Conservation (phyloP, 2,329 filamentous ascomycete species). For the Botrytis deweyae region DNA sequence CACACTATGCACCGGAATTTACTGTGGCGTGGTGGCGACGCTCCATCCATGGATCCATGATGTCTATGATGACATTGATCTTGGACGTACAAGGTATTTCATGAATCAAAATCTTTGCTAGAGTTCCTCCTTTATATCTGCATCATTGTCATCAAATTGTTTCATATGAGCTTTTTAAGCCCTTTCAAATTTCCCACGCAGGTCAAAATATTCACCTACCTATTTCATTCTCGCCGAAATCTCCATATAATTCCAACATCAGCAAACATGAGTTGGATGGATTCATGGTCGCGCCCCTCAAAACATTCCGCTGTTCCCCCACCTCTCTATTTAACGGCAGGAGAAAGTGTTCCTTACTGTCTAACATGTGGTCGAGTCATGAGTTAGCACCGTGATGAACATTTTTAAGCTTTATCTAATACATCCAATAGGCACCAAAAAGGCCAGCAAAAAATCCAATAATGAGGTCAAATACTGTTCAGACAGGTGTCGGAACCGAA, state of each 20-base stretch:
- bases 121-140: background rate
- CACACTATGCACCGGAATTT: background rate
- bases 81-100: background rate
- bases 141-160: background rate
- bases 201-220: background rate
- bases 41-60: background rate
- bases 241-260: background rate
- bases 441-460: constrained; percentile 15
- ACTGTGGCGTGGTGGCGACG: background rate
- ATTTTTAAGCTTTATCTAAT: background rate
- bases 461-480: constrained; percentile 55
- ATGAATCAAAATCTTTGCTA: background rate
- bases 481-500: constrained; percentile 51
- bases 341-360: constrained; percentile 18
- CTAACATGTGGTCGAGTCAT: constrained; percentile 21
- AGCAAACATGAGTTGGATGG: constrained; percentile 22
- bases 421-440: constrained; percentile 10
- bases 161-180: background rate
- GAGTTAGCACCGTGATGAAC: background rate
- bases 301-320: constrained; percentile 19
- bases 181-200: background rate
- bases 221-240: background rate
- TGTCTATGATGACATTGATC: constrained; percentile 14
- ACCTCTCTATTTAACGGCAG: constrained; percentile 19
- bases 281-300: constrained; percentile 18